Percentiles rank a stretch among this genome's conserved stretches.
These are phyloP conservation scores for Artemisia argyi DNA, from an alignment of 129 eudicot genomes.

Conservation along the genomic window DNA sequence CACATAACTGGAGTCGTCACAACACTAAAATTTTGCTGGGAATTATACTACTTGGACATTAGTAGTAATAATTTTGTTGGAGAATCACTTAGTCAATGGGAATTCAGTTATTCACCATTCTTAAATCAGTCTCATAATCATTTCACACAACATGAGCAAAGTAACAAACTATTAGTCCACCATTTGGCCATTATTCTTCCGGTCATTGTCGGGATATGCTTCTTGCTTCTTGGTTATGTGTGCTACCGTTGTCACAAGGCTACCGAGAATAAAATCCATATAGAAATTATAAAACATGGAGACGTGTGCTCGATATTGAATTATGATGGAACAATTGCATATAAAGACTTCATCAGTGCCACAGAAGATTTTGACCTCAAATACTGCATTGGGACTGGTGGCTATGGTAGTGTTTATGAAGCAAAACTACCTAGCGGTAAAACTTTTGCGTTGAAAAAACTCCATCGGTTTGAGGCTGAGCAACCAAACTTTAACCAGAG, in stretches of 20 bases:
- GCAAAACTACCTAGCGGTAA: constrained; percentile 32
- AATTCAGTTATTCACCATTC: no score
- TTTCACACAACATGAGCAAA: no score
- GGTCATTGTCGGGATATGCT: not conserved
- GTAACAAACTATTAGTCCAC: no score
- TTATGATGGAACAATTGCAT: constrained; percentile 37
- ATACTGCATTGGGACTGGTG: constrained; percentile 45
- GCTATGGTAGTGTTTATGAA: constrained; percentile 37
- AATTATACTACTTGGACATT: constrained; percentile 2
- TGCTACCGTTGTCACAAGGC: constrained; percentile 2
- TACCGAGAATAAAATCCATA: not conserved
- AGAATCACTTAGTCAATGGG: not conserved
- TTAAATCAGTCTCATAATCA: constrained; percentile 16
- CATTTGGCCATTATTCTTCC: constrained; percentile 7
- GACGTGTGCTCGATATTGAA: constrained; percentile 19
- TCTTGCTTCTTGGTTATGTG: not conserved
- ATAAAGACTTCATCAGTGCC: constrained; percentile 32
- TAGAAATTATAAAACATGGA: constrained; percentile 18
- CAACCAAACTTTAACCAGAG: constrained; percentile 24
- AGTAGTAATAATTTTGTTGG: not conserved
- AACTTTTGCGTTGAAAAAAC: constrained; percentile 40
- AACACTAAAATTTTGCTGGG: not conserved
- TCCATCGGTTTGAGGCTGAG: constrained; percentile 27
- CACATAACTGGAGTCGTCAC: not conserved
- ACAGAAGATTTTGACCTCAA: constrained; percentile 38